Percentiles rank a stretch among this genome's conserved stretches.
Conservation (phyloP, 768 basidiomycete species). For the Pleurotus tuber-regium region DNA sequence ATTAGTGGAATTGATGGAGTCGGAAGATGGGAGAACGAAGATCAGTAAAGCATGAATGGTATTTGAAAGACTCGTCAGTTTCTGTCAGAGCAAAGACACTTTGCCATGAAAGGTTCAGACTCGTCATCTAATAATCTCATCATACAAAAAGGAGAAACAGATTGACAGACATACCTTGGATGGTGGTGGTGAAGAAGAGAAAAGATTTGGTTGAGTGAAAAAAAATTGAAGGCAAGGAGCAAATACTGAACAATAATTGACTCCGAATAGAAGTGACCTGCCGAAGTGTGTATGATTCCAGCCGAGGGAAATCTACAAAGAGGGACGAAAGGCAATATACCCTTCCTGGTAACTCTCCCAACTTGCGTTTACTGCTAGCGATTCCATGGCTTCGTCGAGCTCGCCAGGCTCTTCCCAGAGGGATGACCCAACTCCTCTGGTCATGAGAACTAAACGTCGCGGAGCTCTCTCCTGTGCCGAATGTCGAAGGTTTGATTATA, state of each 20-base stretch:
- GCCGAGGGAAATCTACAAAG: constrained; percentile 9
- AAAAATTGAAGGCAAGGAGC: neutral
- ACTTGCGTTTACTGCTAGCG: neutral
- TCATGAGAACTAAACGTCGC: constrained; percentile 47
- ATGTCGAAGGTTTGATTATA: constrained; percentile 53
- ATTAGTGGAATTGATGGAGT: constrained; percentile 6
- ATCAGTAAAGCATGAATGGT: constrained; percentile 97
- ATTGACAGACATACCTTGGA: constrained; percentile 18
- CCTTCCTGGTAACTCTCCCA: constrained; percentile 9
- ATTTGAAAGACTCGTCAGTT: constrained; percentile 66
- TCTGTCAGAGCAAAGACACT: constrained; percentile 55
- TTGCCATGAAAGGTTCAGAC: constrained; percentile 64
- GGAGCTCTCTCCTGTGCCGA: constrained; percentile 65
- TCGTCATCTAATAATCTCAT: constrained; percentile 65
- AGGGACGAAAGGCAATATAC: neutral
- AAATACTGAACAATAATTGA: constrained; percentile 2
- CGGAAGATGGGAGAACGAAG: constrained; percentile 21
- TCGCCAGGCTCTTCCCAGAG: constrained; percentile 14
- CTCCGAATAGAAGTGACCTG: no score
- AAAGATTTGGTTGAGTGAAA: neutral
- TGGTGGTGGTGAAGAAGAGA: constrained; percentile 12
- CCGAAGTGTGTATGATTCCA: no score
- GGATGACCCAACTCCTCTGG: constrained; percentile 22
- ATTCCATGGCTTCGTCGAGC: constrained; percentile 19
- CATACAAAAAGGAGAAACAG: constrained; percentile 22